Conservation (phyloP, 805 yeast genomes). For the Barnettozyma sucrosica region DNA sequence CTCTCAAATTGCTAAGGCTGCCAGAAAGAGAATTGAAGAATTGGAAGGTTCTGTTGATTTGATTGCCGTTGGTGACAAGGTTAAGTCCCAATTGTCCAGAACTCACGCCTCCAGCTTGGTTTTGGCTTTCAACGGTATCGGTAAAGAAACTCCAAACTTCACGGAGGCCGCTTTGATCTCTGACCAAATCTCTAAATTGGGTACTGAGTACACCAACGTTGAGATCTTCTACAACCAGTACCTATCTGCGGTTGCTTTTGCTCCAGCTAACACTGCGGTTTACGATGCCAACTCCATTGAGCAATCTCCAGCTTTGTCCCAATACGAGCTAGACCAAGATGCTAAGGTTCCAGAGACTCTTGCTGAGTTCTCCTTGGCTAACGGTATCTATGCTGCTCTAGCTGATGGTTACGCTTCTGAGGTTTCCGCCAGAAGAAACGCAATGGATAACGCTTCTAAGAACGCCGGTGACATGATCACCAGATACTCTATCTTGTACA, state of each 20-base stretch:
- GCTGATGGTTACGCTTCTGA: conserved; percentile 99
- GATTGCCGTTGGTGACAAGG: conserved; percentile 91
- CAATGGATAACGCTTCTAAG: conserved; percentile 99
- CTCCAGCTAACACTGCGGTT: conserved; percentile 66
- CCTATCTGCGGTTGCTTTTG: conserved; percentile 82
- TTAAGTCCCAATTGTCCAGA: conserved; percentile 84
- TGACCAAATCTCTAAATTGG: conserved; percentile 67
- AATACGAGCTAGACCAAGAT: conserved; percentile 73
- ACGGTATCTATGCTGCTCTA: conserved; percentile 83
- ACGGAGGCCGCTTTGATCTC: conserved; percentile 83
- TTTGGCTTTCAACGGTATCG: conserved; percentile 82
- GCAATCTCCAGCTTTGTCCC: conserved; percentile 77
- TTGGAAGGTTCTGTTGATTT: conserved; percentile 61
- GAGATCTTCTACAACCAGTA: conserved; percentile 86
- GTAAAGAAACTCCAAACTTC: conserved; percentile 96
- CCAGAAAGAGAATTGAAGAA: conserved; percentile 61
- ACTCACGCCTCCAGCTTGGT: conserved; percentile 63
- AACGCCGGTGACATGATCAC: conserved; percentile 98
- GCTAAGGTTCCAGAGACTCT: conserved; percentile 64
- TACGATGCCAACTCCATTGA: conserved; percentile 68
- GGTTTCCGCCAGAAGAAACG: conserved; percentile 97
- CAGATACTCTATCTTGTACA: conserved; percentile 93
- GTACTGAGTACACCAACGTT: conserved; percentile 58
- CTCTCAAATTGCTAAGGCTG: conserved; percentile 86
- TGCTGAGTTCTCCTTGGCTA: conserved; percentile 85